Conservation (phyloP, 768 basidiomycete genomes). For the Russula emetica region DNA sequence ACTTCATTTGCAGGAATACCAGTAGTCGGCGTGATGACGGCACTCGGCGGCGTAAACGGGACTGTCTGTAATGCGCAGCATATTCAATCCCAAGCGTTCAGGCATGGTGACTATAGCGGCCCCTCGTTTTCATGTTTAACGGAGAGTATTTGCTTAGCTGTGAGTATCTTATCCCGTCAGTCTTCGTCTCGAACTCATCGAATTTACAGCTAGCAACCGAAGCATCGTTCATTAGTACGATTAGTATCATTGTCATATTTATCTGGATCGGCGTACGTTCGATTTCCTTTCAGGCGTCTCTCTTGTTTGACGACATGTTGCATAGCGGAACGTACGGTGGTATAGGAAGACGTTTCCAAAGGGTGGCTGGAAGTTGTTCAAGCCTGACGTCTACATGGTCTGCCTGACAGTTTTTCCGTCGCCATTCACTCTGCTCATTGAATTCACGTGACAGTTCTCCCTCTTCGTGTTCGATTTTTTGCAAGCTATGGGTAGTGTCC, state of each 20-base stretch:
- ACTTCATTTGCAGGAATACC: neutral
- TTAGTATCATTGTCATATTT: neutral
- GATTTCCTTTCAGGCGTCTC: neutral
- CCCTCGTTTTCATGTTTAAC: slow-evolving; percentile 31
- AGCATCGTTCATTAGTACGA: slow-evolving; percentile 29
- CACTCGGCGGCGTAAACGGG: slow-evolving; percentile 3
- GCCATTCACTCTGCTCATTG: no score
- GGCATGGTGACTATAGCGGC: no score
- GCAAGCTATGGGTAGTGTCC: no score
- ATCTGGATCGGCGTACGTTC: slow-evolving; percentile 18
- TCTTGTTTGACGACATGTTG: neutral
- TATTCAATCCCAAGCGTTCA: neutral
- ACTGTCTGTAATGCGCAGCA: slow-evolving; percentile 12
- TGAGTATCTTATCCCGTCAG: slow-evolving; percentile 20
- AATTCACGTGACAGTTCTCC: no score
- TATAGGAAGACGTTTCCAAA: no score
- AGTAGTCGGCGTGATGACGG: neutral
- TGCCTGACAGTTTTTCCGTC: no score
- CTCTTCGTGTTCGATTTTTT: no score
- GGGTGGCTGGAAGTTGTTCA: no score
- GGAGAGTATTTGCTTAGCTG: slow-evolving; percentile 39
- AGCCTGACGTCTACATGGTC: no score
- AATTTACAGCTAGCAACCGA: slow-evolving; percentile 37
- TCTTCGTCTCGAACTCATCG: no score
- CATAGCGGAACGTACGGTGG: slow-evolving; percentile 18